A percentile compares a stretch with the other conserved stretches of the same genome.
phyloP scores from a whole-genome alignment of 2,329 filamentous ascomycete species.

The Aureobasidium sp. region DNA sequence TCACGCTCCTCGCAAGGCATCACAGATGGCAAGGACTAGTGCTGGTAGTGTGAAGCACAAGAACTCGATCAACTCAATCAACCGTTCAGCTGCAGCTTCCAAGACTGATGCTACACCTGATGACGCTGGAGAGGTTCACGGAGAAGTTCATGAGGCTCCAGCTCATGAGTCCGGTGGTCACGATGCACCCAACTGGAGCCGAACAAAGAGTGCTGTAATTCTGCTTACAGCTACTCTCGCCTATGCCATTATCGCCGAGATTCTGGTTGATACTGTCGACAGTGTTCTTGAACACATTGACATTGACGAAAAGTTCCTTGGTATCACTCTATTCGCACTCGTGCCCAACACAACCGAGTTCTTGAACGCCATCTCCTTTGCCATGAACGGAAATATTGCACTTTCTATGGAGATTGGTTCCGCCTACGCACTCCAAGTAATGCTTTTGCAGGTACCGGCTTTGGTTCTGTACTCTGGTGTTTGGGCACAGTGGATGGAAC shows the following conservation, averaged over 20 bases:
- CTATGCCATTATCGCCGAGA: constrained; percentile 97
- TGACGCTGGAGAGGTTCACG: constrained; percentile 43
- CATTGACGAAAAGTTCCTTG: constrained; percentile 97
- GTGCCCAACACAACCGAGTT: constrained; percentile 99
- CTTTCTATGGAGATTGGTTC: constrained; percentile 99
- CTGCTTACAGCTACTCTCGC: constrained; percentile 89
- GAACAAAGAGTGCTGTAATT: constrained; percentile 89
- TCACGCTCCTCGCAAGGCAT: constrained; percentile 57
- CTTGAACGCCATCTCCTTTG: constrained; percentile 98
- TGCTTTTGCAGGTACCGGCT: constrained; percentile 92
- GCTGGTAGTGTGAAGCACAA: constrained; percentile 31
- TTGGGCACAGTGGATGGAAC: constrained; percentile 64
- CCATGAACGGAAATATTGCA: constrained; percentile 99
- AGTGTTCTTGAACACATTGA: constrained; percentile 92
- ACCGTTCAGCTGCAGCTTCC: neutral
- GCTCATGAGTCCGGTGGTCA: constrained; percentile 75
- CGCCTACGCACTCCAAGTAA: constrained; percentile 96
- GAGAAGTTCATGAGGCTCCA: constrained; percentile 45
- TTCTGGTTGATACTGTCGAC: constrained; percentile 96
- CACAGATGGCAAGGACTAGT: constrained; percentile 42
- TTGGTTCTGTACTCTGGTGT: constrained; percentile 92
- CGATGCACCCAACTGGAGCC: constrained; percentile 99
- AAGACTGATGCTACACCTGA: constrained; percentile 31
- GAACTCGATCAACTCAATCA: constrained; percentile 2
- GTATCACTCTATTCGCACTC: constrained; percentile 95